Percentiles rank a stretch among this genome's conserved stretches.
These are phyloP conservation scores for Sarocladium brachiariae DNA, from an alignment of 2,329 filamentous ascomycete species.

Conservation along the genomic window DNA sequence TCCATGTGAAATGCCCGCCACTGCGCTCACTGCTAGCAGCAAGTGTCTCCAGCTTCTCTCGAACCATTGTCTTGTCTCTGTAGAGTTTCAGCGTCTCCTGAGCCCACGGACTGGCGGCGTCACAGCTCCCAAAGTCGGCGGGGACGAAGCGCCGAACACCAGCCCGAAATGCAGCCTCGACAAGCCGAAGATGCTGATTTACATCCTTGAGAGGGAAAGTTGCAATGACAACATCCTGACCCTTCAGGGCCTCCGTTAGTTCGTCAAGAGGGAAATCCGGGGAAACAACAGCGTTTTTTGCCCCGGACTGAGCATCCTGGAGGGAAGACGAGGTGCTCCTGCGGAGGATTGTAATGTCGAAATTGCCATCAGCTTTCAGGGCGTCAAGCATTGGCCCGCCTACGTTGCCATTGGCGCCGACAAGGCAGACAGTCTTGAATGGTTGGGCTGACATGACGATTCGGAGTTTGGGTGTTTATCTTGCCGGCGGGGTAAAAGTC, in stretches of 20 bases:
- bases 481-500: too few species aligned
- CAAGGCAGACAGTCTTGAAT: conserved; percentile 26
- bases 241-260: conserved; percentile 41
- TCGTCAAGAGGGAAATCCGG: conserved; percentile 23
- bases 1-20: conserved; percentile 44
- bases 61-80: conserved; percentile 27
- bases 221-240: conserved; percentile 50
- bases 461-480: too few species aligned
- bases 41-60: conserved; percentile 23
- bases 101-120: conserved; percentile 28
- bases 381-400: conserved; percentile 31
- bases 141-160: conserved; percentile 57
- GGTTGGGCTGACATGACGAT: background rate
- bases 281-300: conserved; percentile 20
- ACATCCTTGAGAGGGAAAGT: conserved; percentile 35
- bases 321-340: conserved; percentile 29
- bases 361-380: conserved; percentile 28
- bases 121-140: conserved; percentile 45
- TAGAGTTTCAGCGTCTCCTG: conserved; percentile 26
- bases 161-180: conserved; percentile 51
- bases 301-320: conserved; percentile 16
- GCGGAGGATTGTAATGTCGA: conserved; percentile 49
- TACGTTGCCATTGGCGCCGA: conserved; percentile 32
- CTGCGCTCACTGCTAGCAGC: conserved; percentile 14
- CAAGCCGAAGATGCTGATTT: conserved; percentile 36